phyloP scores from a whole-genome alignment of 805 yeast species.

The Yarrowia alimentaria region DNA sequence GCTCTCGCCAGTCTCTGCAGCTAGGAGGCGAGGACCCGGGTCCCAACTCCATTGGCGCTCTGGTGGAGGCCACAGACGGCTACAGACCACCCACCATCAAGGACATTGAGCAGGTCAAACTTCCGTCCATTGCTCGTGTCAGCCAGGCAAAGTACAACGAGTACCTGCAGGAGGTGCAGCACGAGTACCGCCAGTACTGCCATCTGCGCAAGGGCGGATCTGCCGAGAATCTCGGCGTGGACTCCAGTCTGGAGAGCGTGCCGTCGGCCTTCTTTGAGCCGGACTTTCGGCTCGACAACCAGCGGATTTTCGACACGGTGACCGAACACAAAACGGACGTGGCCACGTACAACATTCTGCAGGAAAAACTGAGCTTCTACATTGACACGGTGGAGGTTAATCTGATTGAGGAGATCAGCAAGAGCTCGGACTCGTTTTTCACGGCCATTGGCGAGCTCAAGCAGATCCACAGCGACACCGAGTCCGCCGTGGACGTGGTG shows the following conservation, averaged over 20 bases:
- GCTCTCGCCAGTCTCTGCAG: slow-evolving; percentile 24
- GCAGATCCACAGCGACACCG: slow-evolving; percentile 48
- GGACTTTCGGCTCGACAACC: slow-evolving; percentile 81
- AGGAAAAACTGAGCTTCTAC: slow-evolving; percentile 76
- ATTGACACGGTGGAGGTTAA: slow-evolving; percentile 82
- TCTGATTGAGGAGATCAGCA: slow-evolving; percentile 76
- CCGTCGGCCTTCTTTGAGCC: slow-evolving; percentile 69
- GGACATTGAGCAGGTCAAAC: slow-evolving; percentile 28
- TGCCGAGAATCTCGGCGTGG: slow-evolving; percentile 5
- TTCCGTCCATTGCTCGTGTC: slow-evolving; percentile 22
- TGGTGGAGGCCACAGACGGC: slow-evolving; percentile 24
- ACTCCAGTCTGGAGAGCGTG: slow-evolving; percentile 39
- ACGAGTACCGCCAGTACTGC: slow-evolving; percentile 18
- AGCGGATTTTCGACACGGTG: slow-evolving; percentile 74
- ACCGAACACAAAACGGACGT: slow-evolving; percentile 55
- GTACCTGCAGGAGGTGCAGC: slow-evolving; percentile 14
- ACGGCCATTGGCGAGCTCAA: slow-evolving; percentile 78
- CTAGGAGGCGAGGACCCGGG: slow-evolving; percentile 20
- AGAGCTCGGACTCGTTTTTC: slow-evolving; percentile 81
- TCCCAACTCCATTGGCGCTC: slow-evolving; percentile 24
- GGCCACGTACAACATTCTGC: slow-evolving; percentile 57
- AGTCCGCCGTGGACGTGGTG: slow-evolving; percentile 49
- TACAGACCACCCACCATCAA: slow-evolving; percentile 21
- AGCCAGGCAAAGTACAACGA: slow-evolving; percentile 14
- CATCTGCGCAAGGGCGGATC: slow-evolving; percentile 15